Percentiles rank a stretch among this genome's conserved stretches.
phyloP scores from a whole-genome alignment of 1,284 basidiomycete genomes.

The Apiotrichum veenhuisii region DNA sequence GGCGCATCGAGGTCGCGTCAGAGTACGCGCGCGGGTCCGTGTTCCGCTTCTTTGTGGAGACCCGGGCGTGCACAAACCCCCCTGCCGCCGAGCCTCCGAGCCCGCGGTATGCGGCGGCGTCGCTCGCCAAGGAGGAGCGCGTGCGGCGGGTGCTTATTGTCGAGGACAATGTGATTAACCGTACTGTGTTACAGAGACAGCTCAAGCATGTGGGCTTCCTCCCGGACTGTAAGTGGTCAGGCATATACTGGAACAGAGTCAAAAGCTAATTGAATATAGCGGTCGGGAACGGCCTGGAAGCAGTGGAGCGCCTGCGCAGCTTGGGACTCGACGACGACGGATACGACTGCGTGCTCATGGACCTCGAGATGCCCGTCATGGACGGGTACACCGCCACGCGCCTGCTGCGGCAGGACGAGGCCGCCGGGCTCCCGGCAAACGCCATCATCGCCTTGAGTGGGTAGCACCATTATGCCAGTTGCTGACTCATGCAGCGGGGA shows the following conservation, averaged over 20 bases:
- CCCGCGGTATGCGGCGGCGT: background rate
- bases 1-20: slow-evolving; percentile 23
- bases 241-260: slow-evolving; percentile 16
- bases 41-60: slow-evolving; percentile 35
- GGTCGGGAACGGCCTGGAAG: slow-evolving; percentile 46
- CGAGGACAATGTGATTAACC: slow-evolving; percentile 45
- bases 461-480: background rate
- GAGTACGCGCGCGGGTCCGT: slow-evolving; percentile 41
- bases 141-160: slow-evolving; percentile 30
- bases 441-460: slow-evolving; percentile 19
- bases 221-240: slow-evolving; percentile 1
- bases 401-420: slow-evolving; percentile 15
- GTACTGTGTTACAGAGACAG: slow-evolving; percentile 24
- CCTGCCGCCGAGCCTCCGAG: background rate
- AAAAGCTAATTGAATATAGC: slow-evolving; percentile 32
- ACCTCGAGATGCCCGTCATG: slow-evolving; percentile 46
- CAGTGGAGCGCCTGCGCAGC: slow-evolving; percentile 45
- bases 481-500: slow-evolving; percentile 14
- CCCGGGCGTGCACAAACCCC: slow-evolving; percentile 1
- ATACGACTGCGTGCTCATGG: slow-evolving; percentile 48
- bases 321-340: background rate
- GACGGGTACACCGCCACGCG: slow-evolving; percentile 19
- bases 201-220: slow-evolving; percentile 14
- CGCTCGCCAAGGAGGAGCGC: no score
- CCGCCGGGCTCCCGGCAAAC: background rate